phyloP scores from a whole-genome alignment of 1,139 yeast genomes.

The Debaryomycetaceae sp. region DNA sequence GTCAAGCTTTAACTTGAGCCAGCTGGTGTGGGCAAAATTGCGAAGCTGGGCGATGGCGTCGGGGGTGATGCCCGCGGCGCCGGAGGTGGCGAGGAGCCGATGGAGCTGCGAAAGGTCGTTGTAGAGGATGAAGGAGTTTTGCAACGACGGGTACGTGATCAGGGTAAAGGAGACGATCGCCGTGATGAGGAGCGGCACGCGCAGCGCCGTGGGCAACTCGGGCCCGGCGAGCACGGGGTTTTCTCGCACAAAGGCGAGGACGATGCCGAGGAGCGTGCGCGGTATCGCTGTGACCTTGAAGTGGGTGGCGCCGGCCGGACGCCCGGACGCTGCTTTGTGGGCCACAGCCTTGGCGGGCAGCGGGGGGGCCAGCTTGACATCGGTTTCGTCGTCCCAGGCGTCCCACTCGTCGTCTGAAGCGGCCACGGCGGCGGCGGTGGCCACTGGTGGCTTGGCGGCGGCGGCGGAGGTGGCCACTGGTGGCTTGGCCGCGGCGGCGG shows the following conservation, averaged over 20 bases:
- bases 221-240: background rate
- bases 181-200: conserved; percentile 10
- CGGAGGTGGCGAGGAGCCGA: background rate
- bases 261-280: background rate
- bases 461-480: conserved; percentile 18
- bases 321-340: background rate
- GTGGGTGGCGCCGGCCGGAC: background rate
- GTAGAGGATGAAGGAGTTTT: conserved; percentile 29
- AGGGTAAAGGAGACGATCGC: conserved; percentile 30
- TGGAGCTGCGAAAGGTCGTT: conserved; percentile 33
- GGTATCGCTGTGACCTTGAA: conserved; percentile 3
- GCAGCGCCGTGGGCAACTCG: background rate
- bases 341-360: background rate
- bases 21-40: conserved; percentile 4
- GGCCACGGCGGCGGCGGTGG: conserved; percentile 1
- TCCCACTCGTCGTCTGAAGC: conserved; percentile 9
- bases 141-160: conserved; percentile 28
- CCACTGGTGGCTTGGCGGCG: conserved; percentile 3
- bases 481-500: conserved; percentile 20
- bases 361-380: background rate
- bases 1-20: conserved; percentile 7
- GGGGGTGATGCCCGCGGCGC: background rate
- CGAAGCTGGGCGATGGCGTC: background rate
- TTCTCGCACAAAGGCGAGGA: background rate
- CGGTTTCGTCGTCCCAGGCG: conserved; percentile 13